Conservation (phyloP, 2,329 filamentous ascomycete species). For the Alternaria gaisen region DNA sequence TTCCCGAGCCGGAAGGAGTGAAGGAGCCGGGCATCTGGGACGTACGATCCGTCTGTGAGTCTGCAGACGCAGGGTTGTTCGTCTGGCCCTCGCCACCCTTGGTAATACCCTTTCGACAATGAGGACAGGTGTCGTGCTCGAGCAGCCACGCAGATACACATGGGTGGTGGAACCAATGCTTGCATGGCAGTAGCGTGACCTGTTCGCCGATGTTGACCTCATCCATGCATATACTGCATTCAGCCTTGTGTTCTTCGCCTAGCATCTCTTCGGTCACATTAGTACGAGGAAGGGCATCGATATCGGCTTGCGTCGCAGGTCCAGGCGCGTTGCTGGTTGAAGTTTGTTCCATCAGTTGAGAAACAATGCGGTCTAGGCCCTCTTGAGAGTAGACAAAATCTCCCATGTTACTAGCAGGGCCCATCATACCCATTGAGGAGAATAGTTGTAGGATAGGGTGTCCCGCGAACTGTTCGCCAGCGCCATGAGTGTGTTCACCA, state of each 20-base stretch:
- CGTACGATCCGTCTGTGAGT: slow-evolving; percentile 13
- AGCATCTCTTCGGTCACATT: slow-evolving; percentile 76
- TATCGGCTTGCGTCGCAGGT: slow-evolving; percentile 78
- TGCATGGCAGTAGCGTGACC: slow-evolving; percentile 82
- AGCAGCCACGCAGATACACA: slow-evolving; percentile 86
- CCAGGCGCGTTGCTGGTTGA: slow-evolving; percentile 79
- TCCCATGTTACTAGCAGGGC: slow-evolving; percentile 60
- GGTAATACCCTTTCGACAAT: slow-evolving; percentile 70
- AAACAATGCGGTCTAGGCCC: slow-evolving; percentile 87
- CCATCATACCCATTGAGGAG: slow-evolving; percentile 40
- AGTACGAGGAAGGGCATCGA: slow-evolving; percentile 76
- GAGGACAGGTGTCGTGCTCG: slow-evolving; percentile 92
- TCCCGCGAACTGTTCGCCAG: slow-evolving; percentile 14
- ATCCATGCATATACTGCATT: slow-evolving; percentile 97
- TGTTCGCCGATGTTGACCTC: slow-evolving; percentile 76
- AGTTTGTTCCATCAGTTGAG: slow-evolving; percentile 86
- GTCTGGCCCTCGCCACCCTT: slow-evolving; percentile 35
- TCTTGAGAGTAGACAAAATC: slow-evolving; percentile 93
- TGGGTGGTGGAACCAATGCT: slow-evolving; percentile 89
- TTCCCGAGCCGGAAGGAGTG: slow-evolving; percentile 30
- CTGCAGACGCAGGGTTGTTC: slow-evolving; percentile 9
- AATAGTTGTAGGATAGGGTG: slow-evolving; percentile 59
- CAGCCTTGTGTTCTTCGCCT: slow-evolving; percentile 70
- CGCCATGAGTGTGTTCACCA: slow-evolving; percentile 16
- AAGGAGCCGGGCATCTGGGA: slow-evolving; percentile 45